Evolutionary conservation across 139 green algal genomes (phyloP), one percentile per base, ranked within the genome.

Genomic region (Picochlorum sp.): DNA sequence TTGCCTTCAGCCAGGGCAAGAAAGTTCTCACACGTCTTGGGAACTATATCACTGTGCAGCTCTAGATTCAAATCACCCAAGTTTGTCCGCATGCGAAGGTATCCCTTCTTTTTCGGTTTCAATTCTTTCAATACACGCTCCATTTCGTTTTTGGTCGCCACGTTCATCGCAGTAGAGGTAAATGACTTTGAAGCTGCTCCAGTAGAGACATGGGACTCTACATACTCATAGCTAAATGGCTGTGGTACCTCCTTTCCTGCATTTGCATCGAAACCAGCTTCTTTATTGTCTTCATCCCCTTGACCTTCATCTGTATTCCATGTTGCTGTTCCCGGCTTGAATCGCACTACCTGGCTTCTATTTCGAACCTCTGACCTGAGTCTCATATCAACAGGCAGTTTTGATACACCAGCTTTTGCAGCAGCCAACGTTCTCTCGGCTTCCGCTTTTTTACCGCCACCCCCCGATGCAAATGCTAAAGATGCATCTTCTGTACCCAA

Each of bases 1-100:
- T 86, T 81, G 47, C 78, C 73, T 61, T 87, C 80, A 13, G 68
- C 79, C 49, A 97, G 78, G 18, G 76, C 81, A 18, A 98, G 50
- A 70, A 97, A 98, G 79, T 98, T 98, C 64, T 98, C 92, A 67
- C 85, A 95, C 20, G 91, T 90, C 35, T 75, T 56, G 1, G 89
- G 89, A 20, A 61, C 77, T 8, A 95, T 58, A 76, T 96, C 90
- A 62, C 77, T 88, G 66, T 93, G 83, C 62, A 96, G 82, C 76
- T 95, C 90, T 8, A 95, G 7, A 70, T 96, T 96, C 4, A 98
- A 64, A 70, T 96, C 83, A 8, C 92, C 89, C 29, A 74, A 52
- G 20, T 37, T 79, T 18, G 83, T 94, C 67, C 86, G 72, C 65
- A 94, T 45, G 3, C 78, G 69, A 59, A 86, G 32, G 69, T 95